These are phyloP conservation scores for Globisporangium sylvaticum DNA, from an alignment of 352 stramenopile species.

Conservation along the genomic window DNA sequence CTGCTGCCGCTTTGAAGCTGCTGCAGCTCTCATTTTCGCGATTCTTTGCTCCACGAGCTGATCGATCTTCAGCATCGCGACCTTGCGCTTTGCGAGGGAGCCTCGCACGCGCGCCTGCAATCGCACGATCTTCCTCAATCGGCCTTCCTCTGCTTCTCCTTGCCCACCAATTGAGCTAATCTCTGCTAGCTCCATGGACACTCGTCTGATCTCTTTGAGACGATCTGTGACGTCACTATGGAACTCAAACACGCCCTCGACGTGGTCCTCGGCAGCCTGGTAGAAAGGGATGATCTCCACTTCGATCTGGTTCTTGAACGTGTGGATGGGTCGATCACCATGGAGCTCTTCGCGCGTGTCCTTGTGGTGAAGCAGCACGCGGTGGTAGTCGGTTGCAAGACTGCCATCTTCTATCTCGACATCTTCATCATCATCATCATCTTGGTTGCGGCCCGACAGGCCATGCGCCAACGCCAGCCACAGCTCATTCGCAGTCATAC, in stretches of 20 bases:
- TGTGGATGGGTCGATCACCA: constrained; percentile 23
- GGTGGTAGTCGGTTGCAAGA: constrained; percentile 28
- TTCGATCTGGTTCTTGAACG: constrained; percentile 26
- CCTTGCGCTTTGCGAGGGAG: constrained; percentile 37
- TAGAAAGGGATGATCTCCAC: constrained; percentile 39
- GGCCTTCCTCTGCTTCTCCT: background rate
- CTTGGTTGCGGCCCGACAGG: constrained; percentile 20
- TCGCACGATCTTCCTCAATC: constrained; percentile 22
- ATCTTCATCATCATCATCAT: background rate
- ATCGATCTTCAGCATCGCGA: constrained; percentile 46
- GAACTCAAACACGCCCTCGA: constrained; percentile 31
- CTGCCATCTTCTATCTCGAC: background rate
- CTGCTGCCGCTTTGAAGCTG: constrained; percentile 24
- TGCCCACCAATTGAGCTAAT: background rate
- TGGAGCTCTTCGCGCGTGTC: constrained; percentile 23
- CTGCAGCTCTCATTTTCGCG: constrained; percentile 20
- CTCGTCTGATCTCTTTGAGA: constrained; percentile 29
- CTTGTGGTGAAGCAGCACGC: constrained; percentile 31
- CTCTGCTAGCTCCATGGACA: constrained; percentile 13
- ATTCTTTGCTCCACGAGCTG: constrained; percentile 45
- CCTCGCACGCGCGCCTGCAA: constrained; percentile 45
- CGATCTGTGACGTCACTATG: constrained; percentile 28
- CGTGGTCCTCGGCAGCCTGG: constrained; percentile 24
- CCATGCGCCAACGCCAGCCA: constrained; percentile 38
- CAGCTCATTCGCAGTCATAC: constrained; percentile 64